Conservation (phyloP, 2,329 filamentous ascomycete species). For the Pseudonectria buxi region DNA sequence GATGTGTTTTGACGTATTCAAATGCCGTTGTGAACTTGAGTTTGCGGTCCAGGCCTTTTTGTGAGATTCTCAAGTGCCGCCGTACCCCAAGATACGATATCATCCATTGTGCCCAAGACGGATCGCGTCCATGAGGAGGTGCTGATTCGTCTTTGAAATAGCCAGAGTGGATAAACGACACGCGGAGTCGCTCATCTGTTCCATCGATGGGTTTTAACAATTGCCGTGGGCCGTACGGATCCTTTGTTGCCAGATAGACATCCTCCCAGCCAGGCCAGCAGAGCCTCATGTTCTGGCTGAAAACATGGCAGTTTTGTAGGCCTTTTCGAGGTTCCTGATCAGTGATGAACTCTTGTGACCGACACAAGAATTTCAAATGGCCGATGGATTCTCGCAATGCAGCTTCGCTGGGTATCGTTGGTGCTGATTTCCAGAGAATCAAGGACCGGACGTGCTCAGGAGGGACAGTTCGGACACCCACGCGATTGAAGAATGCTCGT, state of each 20-base stretch:
- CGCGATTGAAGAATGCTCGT: conserved; percentile 7
- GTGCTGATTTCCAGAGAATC: conserved; percentile 2
- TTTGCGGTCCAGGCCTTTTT: neutral
- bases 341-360: conserved; percentile 6
- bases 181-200: neutral
- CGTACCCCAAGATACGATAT: conserved; percentile 3
- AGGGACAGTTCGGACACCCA: conserved; percentile 9
- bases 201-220: conserved; percentile 1
- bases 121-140: conserved; percentile 1
- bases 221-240: conserved; percentile 7
- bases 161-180: conserved; percentile 2
- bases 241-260: conserved; percentile 10
- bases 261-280: neutral
- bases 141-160: conserved; percentile 7
- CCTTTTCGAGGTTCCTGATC: neutral
- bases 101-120: conserved; percentile 14
- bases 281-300: conserved; percentile 1
- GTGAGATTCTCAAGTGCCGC: conserved; percentile 2
- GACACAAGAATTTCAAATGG: conserved; percentile 13
- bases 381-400: conserved; percentile 3
- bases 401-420: neutral
- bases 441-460: conserved; percentile 5
- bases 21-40: conserved; percentile 3
- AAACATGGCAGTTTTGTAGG: conserved; percentile 1
- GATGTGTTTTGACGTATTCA: conserved; percentile 7